Evolutionary conservation across 345 rosid species (phyloP).

Genomic region (Salix purpurea): DNA sequence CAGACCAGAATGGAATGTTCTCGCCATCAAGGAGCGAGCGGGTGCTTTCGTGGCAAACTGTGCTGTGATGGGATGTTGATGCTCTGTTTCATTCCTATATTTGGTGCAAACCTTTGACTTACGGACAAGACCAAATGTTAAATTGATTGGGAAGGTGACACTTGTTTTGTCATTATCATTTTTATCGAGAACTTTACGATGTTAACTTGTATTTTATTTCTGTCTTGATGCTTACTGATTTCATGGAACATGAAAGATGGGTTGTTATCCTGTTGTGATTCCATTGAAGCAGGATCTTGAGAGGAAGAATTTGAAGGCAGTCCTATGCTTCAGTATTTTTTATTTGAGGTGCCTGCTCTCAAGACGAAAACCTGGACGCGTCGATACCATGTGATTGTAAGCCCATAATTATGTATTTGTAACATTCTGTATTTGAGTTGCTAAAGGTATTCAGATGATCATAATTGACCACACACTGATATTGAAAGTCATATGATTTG

Average conservation of each 20-base stretch:
- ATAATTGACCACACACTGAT: slow-evolving; percentile 7
- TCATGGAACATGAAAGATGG: background rate
- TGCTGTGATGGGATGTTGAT: slow-evolving; percentile 71
- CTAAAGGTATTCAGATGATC: slow-evolving; percentile 9
- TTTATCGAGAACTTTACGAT: background rate
- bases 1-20: slow-evolving; percentile 76
- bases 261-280: background rate
- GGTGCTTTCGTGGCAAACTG: slow-evolving; percentile 87
- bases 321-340: background rate
- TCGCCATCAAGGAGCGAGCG: slow-evolving; percentile 62
- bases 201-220: slow-evolving; percentile 5
- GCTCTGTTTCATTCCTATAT: background rate
- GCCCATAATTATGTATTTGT: background rate
- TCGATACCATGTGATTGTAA: background rate
- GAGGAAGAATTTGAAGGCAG: background rate
- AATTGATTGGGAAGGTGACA: slow-evolving; percentile 13
- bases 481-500: slow-evolving; percentile 7
- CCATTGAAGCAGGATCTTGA: background rate
- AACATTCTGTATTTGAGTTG: background rate
- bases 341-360: background rate
- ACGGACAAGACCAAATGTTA: background rate
- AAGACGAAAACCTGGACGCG: background rate
- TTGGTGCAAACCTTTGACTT: slow-evolving; percentile 4
- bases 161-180: slow-evolving; percentile 4
- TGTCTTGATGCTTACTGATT: slow-evolving; percentile 1